phyloP scores from a whole-genome alignment of 805 yeast species.

The Candida boidinii region DNA sequence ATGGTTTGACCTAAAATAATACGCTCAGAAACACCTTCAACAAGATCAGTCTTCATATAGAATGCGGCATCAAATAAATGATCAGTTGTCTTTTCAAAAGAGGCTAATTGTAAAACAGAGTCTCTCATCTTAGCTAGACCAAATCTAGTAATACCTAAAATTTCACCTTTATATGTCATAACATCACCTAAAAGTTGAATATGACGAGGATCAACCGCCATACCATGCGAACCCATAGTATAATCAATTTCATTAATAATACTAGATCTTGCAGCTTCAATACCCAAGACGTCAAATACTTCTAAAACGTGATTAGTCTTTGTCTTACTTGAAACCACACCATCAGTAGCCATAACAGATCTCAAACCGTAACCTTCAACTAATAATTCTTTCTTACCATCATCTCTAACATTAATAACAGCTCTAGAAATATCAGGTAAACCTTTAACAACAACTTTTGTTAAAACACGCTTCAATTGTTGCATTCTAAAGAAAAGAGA shows the following conservation, averaged over 20 bases:
- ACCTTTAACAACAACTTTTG: slow-evolving; percentile 88
- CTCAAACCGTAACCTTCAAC: slow-evolving; percentile 98
- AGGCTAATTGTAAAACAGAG: slow-evolving; percentile 91
- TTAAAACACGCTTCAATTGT: slow-evolving; percentile 75
- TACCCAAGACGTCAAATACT: slow-evolving; percentile 83
- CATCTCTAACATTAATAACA: slow-evolving; percentile 86
- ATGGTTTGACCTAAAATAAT: slow-evolving; percentile 96
- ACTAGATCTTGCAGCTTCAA: slow-evolving; percentile 93
- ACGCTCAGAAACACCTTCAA: slow-evolving; percentile 97
- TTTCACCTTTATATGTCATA: slow-evolving; percentile 98
- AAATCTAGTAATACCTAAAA: slow-evolving; percentile 94
- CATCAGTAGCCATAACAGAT: slow-evolving; percentile 96
- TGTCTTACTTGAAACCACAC: slow-evolving; percentile 83
- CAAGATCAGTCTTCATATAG: slow-evolving; percentile 90
- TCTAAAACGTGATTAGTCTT: slow-evolving; percentile 89
- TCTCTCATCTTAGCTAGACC: slow-evolving; percentile 99
- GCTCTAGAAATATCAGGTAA: slow-evolving; percentile 88
- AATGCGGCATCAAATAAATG: slow-evolving; percentile 97
- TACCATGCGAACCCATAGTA: slow-evolving; percentile 98
- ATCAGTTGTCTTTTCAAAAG: slow-evolving; percentile 97
- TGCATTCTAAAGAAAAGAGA: slow-evolving; percentile 84
- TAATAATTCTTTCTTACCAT: slow-evolving; percentile 78
- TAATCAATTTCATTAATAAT: slow-evolving; percentile 92
- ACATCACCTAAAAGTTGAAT: slow-evolving; percentile 96
- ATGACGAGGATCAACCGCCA: slow-evolving; percentile 99